phyloP scores from a whole-genome alignment of 1,139 yeast species.

The Lodderomyces metapsilosis region DNA sequence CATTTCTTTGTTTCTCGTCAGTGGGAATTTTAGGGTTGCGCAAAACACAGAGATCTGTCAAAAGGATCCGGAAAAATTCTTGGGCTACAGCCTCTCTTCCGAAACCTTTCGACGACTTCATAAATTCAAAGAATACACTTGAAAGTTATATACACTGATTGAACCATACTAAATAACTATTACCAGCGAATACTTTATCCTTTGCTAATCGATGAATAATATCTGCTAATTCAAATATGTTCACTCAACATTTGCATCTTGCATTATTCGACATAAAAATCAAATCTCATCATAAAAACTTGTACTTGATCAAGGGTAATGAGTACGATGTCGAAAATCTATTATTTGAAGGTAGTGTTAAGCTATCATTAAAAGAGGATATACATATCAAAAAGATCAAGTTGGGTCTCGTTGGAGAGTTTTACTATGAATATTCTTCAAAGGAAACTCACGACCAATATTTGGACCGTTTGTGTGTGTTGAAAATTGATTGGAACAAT shows the following conservation, averaged over 20 bases:
- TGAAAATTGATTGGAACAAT: constrained; percentile 62
- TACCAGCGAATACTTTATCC: too few relatives aligned
- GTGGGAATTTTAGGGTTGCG: too few relatives aligned
- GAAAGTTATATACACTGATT: too few relatives aligned
- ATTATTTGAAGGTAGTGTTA: constrained; percentile 55
- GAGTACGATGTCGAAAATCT: constrained; percentile 57
- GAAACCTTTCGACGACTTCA: too few relatives aligned
- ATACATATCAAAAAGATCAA: constrained; percentile 47
- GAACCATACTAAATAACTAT: too few relatives aligned
- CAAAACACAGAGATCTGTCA: not conserved
- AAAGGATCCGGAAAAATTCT: not conserved
- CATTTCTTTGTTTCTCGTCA: not conserved
- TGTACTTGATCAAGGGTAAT: constrained; percentile 54
- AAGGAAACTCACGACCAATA: constrained; percentile 43
- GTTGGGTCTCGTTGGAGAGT: constrained; percentile 52
- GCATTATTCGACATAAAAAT: constrained; percentile 39
- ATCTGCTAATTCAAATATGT: constrained; percentile 17
- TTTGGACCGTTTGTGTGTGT: constrained; percentile 46
- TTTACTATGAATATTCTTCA: constrained; percentile 53
- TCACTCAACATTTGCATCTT: constrained; percentile 23
- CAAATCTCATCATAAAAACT: constrained; percentile 53
- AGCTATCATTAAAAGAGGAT: constrained; percentile 53
- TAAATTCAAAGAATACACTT: not conserved
- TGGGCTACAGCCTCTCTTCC: not conserved
- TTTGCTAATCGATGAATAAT: not conserved